These are phyloP conservation scores for Acanthamoeba royreba DNA, from an alignment of 208 protist genomes.

Conservation along the genomic window DNA sequence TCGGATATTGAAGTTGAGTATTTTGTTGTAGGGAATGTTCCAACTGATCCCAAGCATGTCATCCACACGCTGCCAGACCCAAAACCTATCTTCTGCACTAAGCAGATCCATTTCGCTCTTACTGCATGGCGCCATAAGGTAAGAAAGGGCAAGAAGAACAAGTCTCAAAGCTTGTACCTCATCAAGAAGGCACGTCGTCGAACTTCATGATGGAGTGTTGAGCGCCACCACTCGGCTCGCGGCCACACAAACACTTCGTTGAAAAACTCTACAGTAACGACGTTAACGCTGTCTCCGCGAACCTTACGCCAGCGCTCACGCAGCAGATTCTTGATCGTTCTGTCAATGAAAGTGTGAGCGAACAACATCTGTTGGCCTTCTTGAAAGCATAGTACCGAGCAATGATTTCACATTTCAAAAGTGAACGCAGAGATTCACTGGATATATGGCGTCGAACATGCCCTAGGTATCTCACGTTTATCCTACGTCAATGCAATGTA, in stretches of 20 bases:
- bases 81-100: neutral
- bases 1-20: no score
- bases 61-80: conserved; percentile 2
- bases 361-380: neutral
- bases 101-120: neutral
- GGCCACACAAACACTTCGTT: neutral
- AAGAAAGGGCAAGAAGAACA: neutral
- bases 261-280: neutral
- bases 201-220: neutral
- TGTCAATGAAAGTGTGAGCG: neutral
- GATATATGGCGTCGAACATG: neutral
- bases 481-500: neutral
- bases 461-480: neutral
- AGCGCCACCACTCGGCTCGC: neutral
- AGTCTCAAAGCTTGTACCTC: neutral
- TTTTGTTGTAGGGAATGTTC: conserved; percentile 19
- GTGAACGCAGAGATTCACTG: neutral
- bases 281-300: neutral
- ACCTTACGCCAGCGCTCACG: neutral
- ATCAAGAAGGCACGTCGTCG: neutral
- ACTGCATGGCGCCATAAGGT: neutral
- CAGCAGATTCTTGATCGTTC: conserved; percentile 4
- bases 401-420: neutral
- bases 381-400: neutral
- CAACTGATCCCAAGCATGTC: conserved; percentile 29